These are phyloP conservation scores for Zygosaccharomyces bisporus DNA, from an alignment of 805 yeast genomes.

Conservation along the genomic window DNA sequence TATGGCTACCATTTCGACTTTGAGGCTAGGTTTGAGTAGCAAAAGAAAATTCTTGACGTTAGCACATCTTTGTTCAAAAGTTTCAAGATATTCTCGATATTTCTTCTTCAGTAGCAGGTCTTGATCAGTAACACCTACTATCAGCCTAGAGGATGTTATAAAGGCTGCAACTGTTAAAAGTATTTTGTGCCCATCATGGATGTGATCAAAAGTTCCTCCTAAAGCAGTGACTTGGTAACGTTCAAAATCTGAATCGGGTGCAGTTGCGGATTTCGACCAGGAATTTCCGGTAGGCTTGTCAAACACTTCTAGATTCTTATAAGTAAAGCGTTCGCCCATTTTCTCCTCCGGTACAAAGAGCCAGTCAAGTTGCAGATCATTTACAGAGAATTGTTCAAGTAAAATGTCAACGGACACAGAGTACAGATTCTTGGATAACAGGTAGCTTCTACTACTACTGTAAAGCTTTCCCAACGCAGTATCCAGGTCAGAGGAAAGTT, in stretches of 20 bases:
- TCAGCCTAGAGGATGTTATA: conserved; percentile 50
- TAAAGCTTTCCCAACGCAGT: conserved; percentile 29
- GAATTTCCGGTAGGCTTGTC: conserved; percentile 4
- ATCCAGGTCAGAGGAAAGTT: conserved; percentile 25
- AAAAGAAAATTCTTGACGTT: conserved; percentile 49
- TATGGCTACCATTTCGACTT: conserved; percentile 55
- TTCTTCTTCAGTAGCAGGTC: conserved; percentile 71
- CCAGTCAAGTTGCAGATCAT: conserved; percentile 19
- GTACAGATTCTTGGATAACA: conserved; percentile 17
- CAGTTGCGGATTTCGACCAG: neutral
- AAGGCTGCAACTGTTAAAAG: conserved; percentile 70
- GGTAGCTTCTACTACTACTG: conserved; percentile 27
- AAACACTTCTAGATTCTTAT: conserved; percentile 6
- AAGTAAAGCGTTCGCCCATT: conserved; percentile 1
- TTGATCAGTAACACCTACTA: conserved; percentile 82
- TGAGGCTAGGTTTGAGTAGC: conserved; percentile 44
- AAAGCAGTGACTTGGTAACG: conserved; percentile 51
- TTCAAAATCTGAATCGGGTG: conserved; percentile 16
- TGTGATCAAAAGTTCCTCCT: conserved; percentile 96
- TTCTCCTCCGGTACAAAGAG: conserved; percentile 14
- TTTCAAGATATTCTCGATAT: conserved; percentile 59
- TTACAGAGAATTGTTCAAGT: conserved; percentile 16
- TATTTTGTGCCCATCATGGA: conserved; percentile 93
- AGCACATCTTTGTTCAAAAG: conserved; percentile 48
- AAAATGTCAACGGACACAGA: conserved; percentile 29